A percentile compares a stretch with the other conserved stretches of the same genome.
These are phyloP conservation scores for Claviceps purpurea DNA, from an alignment of 2,329 filamentous ascomycete species.

Conservation along the genomic window DNA sequence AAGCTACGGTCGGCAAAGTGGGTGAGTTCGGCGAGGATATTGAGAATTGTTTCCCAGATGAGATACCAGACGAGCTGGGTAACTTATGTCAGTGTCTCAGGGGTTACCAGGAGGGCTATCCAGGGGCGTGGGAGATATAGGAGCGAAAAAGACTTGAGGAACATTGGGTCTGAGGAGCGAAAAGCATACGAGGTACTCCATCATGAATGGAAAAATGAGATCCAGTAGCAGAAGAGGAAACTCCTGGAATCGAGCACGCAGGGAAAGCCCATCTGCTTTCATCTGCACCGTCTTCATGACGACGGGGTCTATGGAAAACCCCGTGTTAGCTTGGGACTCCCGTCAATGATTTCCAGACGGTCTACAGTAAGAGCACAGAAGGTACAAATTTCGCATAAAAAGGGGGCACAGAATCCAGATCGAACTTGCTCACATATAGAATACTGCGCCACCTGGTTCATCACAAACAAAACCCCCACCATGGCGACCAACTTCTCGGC, in stretches of 20 bases:
- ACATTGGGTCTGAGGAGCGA: neutral
- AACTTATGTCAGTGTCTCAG: neutral
- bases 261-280: conserved; percentile 51
- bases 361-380: neutral
- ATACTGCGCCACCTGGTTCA: conserved; percentile 65
- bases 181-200: conserved; percentile 50
- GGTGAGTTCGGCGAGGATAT: conserved; percentile 64
- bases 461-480: conserved; percentile 60
- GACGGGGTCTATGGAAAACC: conserved; percentile 40
- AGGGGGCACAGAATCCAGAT: neutral
- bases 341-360: neutral
- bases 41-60: conserved; percentile 65
- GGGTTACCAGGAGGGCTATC: too few species aligned
- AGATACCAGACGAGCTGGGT: conserved; percentile 56
- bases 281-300: conserved; percentile 53
- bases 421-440: conserved; percentile 43
- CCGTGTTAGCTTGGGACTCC: conserved; percentile 3
- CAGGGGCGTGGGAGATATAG: too few species aligned
- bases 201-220: conserved; percentile 64
- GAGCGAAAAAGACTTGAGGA: too few species aligned
- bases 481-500: conserved; percentile 58
- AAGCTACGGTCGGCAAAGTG: conserved; percentile 66
- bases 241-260: conserved; percentile 46
- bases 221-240: conserved; percentile 68
- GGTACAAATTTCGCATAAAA: neutral